Conservation (phyloP, 2,329 filamentous ascomycete species). For the Fusarium chaquense region DNA sequence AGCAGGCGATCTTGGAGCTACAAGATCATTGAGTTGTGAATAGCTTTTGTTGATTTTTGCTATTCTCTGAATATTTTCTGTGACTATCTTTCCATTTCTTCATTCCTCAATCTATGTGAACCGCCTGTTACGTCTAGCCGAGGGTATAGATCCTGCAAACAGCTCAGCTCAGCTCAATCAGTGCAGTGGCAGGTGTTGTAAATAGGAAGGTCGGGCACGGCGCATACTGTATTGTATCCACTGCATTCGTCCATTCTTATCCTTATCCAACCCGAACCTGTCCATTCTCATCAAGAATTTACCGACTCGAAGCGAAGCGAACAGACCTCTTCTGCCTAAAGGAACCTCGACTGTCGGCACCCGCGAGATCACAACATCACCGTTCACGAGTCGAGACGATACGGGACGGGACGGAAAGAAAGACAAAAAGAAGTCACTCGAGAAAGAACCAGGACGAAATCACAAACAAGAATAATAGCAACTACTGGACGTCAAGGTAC, state of each 20-base stretch:
- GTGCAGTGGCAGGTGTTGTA: conserved; percentile 28
- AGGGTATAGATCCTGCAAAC: conserved; percentile 15
- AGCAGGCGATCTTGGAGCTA: conserved; percentile 17
- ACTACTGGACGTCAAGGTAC: conserved; percentile 28
- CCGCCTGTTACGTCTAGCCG: neutral
- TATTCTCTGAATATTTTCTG: neutral
- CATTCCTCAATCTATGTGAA: neutral
- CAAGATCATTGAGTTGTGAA: neutral
- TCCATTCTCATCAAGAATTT: conserved; percentile 43
- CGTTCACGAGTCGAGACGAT: conserved; percentile 11
- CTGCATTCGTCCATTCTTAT: conserved; percentile 36
- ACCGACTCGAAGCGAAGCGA: conserved; percentile 42
- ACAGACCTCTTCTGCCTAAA: conserved; percentile 46
- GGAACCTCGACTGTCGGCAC: conserved; percentile 33
- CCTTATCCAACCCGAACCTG: conserved; percentile 39
- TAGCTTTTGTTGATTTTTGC: neutral
- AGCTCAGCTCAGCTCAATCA: conserved; percentile 24
- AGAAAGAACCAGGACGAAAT: conserved; percentile 13
- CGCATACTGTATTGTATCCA: conserved; percentile 39
- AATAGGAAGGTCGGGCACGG: conserved; percentile 40
- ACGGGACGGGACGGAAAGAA: conserved; percentile 7
- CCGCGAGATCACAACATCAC: conserved; percentile 35
- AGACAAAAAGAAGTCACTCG: neutral
- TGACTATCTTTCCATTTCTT: neutral
- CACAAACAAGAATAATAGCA: conserved; percentile 14